phyloP scores from a whole-genome alignment of 257 asterid species.

The Nemophila menziesii region DNA sequence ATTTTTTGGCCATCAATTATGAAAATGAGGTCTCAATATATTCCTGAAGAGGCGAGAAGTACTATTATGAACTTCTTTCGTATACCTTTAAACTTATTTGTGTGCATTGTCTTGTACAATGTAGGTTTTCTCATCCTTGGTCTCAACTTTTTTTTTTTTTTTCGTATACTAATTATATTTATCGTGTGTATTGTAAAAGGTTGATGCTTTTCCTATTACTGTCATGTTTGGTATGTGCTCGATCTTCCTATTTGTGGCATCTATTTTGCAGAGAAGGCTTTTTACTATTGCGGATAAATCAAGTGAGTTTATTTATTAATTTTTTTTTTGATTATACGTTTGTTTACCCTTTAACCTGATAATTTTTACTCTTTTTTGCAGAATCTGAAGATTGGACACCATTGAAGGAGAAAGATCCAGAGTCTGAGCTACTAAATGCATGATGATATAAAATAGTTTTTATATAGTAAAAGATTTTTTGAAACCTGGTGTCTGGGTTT shows the following conservation, averaged over 20 bases:
- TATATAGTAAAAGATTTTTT: conserved; percentile 1
- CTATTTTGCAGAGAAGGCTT: conserved; percentile 82
- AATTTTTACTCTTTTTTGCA: conserved; percentile 15
- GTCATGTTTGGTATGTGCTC: conserved; percentile 99
- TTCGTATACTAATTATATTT: not conserved
- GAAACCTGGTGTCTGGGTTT: not conserved
- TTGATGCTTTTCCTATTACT: conserved; percentile 87
- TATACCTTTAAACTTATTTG: conserved; percentile 85
- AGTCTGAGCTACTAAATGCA: conserved; percentile 48
- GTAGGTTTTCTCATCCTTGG: conserved; percentile 28
- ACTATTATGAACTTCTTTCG: conserved; percentile 99
- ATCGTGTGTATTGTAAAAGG: conserved; percentile 29
- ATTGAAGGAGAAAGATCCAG: conserved; percentile 41
- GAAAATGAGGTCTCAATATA: conserved; percentile 99
- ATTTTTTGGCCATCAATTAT: conserved; percentile 98
- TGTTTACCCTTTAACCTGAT: too few relatives aligned
- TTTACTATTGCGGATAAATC: conserved; percentile 62
- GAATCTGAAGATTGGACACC: conserved; percentile 69
- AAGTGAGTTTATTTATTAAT: conserved; percentile 37
- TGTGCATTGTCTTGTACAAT: conserved; percentile 86
- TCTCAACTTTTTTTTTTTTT: not conserved
- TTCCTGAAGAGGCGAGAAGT: conserved; percentile 97
- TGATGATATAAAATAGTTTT: conserved; percentile 26
- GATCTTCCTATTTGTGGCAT: conserved; percentile 84
- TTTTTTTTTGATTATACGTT: not conserved